Conservation (phyloP, 2,329 filamentous ascomycete species). For the Phyllosticta ampelicida region DNA sequence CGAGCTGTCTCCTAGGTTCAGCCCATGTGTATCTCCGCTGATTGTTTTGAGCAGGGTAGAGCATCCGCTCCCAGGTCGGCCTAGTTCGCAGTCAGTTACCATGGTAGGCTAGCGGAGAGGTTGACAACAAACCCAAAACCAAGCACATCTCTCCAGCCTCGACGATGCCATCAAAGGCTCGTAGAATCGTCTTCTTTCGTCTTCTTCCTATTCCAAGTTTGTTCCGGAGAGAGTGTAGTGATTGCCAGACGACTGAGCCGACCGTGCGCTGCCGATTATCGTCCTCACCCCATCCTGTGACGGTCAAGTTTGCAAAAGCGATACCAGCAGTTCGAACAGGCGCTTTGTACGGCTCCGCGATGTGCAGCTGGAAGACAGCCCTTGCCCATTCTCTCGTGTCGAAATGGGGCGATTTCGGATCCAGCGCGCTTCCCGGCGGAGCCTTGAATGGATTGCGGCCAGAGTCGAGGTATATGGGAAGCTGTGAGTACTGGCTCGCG, state of each 20-base stretch:
- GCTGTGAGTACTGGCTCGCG: conserved; percentile 3
- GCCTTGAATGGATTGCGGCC: conserved; percentile 5
- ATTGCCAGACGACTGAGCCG: neutral
- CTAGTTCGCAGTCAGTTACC: neutral
- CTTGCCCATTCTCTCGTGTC: neutral
- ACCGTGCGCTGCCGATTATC: conserved; percentile 1
- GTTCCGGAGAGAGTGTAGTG: neutral
- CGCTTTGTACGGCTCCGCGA: neutral
- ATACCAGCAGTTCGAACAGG: conserved; percentile 2
- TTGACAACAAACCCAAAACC: conserved; percentile 45
- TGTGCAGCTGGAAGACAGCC: neutral
- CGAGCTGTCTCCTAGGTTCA: conserved; percentile 57
- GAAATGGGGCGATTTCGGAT: neutral
- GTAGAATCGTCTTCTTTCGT: conserved; percentile 28
- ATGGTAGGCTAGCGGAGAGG: neutral
- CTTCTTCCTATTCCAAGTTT: neutral
- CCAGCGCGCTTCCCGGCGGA: neutral
- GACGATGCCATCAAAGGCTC: conserved; percentile 56
- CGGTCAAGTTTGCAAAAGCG: conserved; percentile 6
- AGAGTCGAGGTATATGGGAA: neutral
- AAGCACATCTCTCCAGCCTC: conserved; percentile 65
- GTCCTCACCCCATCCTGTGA: neutral
- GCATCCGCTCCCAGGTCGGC: conserved; percentile 57
- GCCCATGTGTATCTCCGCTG: conserved; percentile 71
- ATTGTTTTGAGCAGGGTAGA: conserved; percentile 79